Conservation (phyloP, 2,329 filamentous ascomycete genomes). For the Elsinoe arachidis region DNA sequence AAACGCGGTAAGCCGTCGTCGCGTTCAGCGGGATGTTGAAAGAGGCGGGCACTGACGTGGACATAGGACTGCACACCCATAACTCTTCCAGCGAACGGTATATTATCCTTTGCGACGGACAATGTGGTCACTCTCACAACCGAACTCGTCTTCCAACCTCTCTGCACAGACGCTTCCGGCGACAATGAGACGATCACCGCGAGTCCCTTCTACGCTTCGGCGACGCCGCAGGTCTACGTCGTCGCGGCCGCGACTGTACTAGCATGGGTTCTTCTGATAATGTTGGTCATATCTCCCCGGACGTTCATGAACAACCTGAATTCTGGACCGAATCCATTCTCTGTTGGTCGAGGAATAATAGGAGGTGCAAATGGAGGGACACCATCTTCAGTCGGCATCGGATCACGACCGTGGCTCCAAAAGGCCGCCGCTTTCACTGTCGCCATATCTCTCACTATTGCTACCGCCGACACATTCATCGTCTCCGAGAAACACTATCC, state of each 20-base stretch:
- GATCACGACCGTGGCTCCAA: conserved; percentile 88
- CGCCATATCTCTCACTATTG: conserved; percentile 81
- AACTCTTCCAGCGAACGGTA: conserved; percentile 51
- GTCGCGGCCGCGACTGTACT: conserved; percentile 86
- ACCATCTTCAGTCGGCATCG: conserved; percentile 67
- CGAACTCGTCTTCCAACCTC: conserved; percentile 52
- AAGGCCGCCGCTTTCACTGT: conserved; percentile 56
- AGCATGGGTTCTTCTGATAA: conserved; percentile 84
- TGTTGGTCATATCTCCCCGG: conserved; percentile 88
- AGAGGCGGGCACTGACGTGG: conserved; percentile 4
- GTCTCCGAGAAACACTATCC: conserved; percentile 77
- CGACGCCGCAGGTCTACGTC: conserved; percentile 86
- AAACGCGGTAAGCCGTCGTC: neutral
- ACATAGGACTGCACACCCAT: conserved; percentile 53
- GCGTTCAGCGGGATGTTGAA: neutral
- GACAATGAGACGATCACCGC: conserved; percentile 35
- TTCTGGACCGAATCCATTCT: conserved; percentile 36
- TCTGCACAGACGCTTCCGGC: conserved; percentile 39
- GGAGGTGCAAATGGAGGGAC: conserved; percentile 60
- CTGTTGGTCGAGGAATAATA: conserved; percentile 73
- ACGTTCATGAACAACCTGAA: conserved; percentile 79
- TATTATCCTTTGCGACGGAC: conserved; percentile 45
- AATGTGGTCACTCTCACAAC: conserved; percentile 51
- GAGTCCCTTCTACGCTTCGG: conserved; percentile 82
- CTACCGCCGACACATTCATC: conserved; percentile 81